These are phyloP conservation scores for Cladosporium sp. DNA, from an alignment of 2,329 filamentous ascomycete genomes.

Conservation along the genomic window DNA sequence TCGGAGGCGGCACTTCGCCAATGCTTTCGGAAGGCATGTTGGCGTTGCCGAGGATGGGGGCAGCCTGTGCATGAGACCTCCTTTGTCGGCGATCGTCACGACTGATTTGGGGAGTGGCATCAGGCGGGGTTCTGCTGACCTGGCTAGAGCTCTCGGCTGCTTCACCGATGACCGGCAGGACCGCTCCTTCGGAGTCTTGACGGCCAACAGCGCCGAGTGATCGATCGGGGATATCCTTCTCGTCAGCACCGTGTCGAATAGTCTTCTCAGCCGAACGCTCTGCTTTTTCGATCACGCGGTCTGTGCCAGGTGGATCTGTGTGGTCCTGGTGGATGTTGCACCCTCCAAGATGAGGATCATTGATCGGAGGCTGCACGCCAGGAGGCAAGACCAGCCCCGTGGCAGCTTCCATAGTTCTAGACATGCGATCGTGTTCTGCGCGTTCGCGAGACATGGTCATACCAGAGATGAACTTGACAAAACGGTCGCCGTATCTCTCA, in stretches of 20 bases:
- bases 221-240: slow-evolving; percentile 57
- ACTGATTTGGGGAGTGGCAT: slow-evolving; percentile 20
- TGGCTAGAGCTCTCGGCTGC: slow-evolving; percentile 69
- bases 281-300: slow-evolving; percentile 51
- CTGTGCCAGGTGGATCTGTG: slow-evolving; percentile 37
- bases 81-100: slow-evolving; percentile 16
- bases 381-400: slow-evolving; percentile 17
- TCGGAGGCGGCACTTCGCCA: slow-evolving; percentile 27
- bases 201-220: slow-evolving; percentile 51
- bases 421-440: slow-evolving; percentile 48
- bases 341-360: slow-evolving; percentile 35
- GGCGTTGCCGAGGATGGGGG: slow-evolving; percentile 20
- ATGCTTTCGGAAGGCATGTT: slow-evolving; percentile 22
- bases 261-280: slow-evolving; percentile 59
- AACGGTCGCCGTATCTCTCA: slow-evolving; percentile 85
- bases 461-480: slow-evolving; percentile 83
- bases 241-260: slow-evolving; percentile 39
- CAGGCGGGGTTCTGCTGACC: slow-evolving; percentile 19
- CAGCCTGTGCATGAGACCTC: not conserved
- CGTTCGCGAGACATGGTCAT: slow-evolving; percentile 89
- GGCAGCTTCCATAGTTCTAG: slow-evolving; percentile 22
- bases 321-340: slow-evolving; percentile 30
- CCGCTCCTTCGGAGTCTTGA: slow-evolving; percentile 51
- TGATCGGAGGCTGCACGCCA: slow-evolving; percentile 23
- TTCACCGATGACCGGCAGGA: slow-evolving; percentile 82